Conservation (phyloP, 352 stramenopile species). For the Phytophthora brassicae region DNA sequence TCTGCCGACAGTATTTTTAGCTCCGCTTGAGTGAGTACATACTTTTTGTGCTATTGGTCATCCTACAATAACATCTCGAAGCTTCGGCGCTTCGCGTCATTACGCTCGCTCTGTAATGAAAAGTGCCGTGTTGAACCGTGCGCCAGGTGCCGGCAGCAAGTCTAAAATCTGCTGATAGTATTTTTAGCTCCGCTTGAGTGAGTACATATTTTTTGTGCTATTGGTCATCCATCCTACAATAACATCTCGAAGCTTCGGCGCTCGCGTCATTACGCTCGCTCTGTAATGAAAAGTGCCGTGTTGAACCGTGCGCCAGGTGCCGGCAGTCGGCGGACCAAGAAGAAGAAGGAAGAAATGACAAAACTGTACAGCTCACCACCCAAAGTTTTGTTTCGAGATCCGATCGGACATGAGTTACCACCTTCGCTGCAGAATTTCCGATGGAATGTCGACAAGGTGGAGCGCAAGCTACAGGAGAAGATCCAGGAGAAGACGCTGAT, state of each 20-base stretch:
- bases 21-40: background rate
- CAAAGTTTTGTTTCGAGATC: constrained; percentile 66
- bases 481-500: constrained; percentile 87
- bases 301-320: constrained; percentile 33
- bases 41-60: constrained; percentile 5
- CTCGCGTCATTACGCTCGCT: constrained; percentile 4
- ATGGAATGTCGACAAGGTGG: constrained; percentile 79
- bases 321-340: constrained; percentile 17
- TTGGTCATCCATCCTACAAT: constrained; percentile 12
- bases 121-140: constrained; percentile 42
- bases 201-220: constrained; percentile 4
- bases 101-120: constrained; percentile 35
- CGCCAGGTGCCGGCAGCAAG: constrained; percentile 5
- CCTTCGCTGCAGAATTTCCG: constrained; percentile 69
- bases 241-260: constrained; percentile 10
- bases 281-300: constrained; percentile 43
- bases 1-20: constrained; percentile 21
- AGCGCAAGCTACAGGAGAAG: constrained; percentile 83
- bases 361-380: constrained; percentile 50
- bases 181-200: constrained; percentile 13
- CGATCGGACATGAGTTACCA: constrained; percentile 58
- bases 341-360: constrained; percentile 31
- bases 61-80: constrained; percentile 14
- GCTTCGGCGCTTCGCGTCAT: constrained; percentile 1
- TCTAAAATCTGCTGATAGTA: constrained; percentile 8